Conservation (phyloP, 331 rosid genomes). For the Rhamnella rubrinervis region DNA sequence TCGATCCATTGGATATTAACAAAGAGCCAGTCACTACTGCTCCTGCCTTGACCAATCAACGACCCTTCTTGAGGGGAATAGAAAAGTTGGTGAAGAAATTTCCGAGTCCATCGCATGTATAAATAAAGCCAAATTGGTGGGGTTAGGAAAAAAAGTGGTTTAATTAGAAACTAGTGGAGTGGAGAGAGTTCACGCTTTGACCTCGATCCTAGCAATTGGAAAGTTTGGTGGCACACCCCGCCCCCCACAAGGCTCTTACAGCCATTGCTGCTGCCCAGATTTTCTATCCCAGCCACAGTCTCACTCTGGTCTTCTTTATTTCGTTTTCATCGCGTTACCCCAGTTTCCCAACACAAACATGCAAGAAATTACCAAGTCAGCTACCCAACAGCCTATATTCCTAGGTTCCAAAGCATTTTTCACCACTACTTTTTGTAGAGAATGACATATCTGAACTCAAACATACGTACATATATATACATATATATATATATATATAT, state of each 20-base stretch:
- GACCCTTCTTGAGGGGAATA: neutral
- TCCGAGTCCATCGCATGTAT: neutral
- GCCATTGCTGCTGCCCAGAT: neutral
- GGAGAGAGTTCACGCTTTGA: slow-evolving; percentile 7
- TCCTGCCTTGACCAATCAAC: neutral
- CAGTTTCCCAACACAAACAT: no score
- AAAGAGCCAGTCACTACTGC: no score
- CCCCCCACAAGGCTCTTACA: slow-evolving; percentile 17
- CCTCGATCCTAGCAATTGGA: neutral
- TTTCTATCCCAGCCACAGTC: neutral
- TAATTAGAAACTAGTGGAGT: slow-evolving; percentile 7
- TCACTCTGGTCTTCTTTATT: neutral
- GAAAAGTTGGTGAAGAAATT: neutral
- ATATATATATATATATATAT: no score
- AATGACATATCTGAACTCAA: no score
- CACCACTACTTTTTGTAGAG: no score
- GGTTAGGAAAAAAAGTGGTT: slow-evolving; percentile 19
- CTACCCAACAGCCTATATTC: no score
- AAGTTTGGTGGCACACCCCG: neutral
- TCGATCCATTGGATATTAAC: no score
- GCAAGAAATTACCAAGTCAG: no score
- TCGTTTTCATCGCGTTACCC: no score
- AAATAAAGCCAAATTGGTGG: slow-evolving; percentile 28
- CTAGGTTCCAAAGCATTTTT: no score
- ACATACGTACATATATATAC: no score